Base-by-base conservation (phyloP, 352 stramenopile genomes). In the Peronospora destructor region DNA sequence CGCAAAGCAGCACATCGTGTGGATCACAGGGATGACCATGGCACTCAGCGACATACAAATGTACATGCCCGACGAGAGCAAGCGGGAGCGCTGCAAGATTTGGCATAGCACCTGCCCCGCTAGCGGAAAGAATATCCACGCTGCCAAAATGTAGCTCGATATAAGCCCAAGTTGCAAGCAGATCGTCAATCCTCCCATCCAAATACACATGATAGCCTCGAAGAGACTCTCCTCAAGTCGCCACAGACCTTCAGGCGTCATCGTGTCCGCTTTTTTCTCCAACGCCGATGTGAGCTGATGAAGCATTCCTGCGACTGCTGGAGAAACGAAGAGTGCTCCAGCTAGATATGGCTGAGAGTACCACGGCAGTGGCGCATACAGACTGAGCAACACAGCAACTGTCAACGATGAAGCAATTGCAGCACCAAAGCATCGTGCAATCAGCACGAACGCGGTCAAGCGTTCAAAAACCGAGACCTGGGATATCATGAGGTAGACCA, bases 291-390 rank as follows among this genome's bases (percentile, higher is more conserved):
- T 53, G 3, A 85, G 51, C 5, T 71, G 64, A 52, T 85, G 61
- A 19, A 77, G 33, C 76, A 87, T 87, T 14, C 51, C 73, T 9
- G 76, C 73, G 1, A 87, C 29, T 19, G 64, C 69, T 1, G 73
- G 71, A 6, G 53, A 32, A 5, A 83, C 21, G 37, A 81, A 87
- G 39, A 71, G 49, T 6, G 36, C 45, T 3, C 62, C 76, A 4
- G 64, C 76, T 5, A 85, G 47, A 32, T 77, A 73, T 4, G 73
- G 70, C 41, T 72, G 56, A 2, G 73, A 76, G 51, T 85, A 90
- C 79, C 79, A 90, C 12, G 75, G 64, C 4, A 90, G 51, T 4
- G 79, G 79, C 0, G 76, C 73, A 45, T 81, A 84, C 28, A 87
- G 45, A 40, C 69, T 80, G 16, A 90, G 46, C 19, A 87, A 21